Evolutionary conservation across 768 basidiomycete genomes (phyloP).

Genomic region (Hygrocybe punicea): DNA sequence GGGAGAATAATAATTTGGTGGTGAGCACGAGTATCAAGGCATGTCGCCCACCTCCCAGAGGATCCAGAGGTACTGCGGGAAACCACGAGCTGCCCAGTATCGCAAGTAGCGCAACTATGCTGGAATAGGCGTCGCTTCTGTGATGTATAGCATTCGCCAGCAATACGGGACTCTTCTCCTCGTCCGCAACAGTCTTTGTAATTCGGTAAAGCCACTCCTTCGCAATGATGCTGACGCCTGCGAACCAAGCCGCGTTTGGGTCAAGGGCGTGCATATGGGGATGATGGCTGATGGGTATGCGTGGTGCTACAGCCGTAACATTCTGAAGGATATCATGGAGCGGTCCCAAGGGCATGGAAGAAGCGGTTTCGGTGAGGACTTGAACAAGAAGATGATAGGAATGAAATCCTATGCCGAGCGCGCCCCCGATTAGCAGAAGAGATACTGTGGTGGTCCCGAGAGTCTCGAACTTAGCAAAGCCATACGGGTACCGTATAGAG

Average conservation of each 20-base stretch:
- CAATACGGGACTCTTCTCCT: slow-evolving; percentile 88
- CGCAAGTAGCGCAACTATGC: slow-evolving; percentile 84
- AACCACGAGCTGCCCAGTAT: slow-evolving; percentile 88
- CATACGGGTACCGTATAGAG: slow-evolving; percentile 76
- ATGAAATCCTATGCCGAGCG: slow-evolving; percentile 84
- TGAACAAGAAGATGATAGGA: slow-evolving; percentile 81
- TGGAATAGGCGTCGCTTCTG: slow-evolving; percentile 94
- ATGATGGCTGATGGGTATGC: slow-evolving; percentile 53
- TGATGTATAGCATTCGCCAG: slow-evolving; percentile 97
- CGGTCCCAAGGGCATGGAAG: slow-evolving; percentile 61
- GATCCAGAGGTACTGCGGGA: slow-evolving; percentile 86
- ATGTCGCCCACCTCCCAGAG: slow-evolving; percentile 71
- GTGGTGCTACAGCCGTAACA: slow-evolving; percentile 52
- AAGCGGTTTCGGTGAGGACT: slow-evolving; percentile 62
- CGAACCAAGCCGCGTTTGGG: slow-evolving; percentile 97
- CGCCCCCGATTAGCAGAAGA: slow-evolving; percentile 79
- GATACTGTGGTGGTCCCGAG: slow-evolving; percentile 90
- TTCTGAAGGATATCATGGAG: slow-evolving; percentile 61
- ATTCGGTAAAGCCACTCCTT: slow-evolving; percentile 94
- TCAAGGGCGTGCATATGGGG: slow-evolving; percentile 64
- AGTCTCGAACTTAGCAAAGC: slow-evolving; percentile 93
- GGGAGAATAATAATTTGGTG: not conserved
- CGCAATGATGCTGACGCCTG: slow-evolving; percentile 67
- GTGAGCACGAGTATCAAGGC: slow-evolving; percentile 8
- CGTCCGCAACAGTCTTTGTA: slow-evolving; percentile 85